Evolutionary conservation across 768 basidiomycete species (phyloP), one percentile per base, ranked within the genome.

Genomic region (Tylopilus balloui): DNA sequence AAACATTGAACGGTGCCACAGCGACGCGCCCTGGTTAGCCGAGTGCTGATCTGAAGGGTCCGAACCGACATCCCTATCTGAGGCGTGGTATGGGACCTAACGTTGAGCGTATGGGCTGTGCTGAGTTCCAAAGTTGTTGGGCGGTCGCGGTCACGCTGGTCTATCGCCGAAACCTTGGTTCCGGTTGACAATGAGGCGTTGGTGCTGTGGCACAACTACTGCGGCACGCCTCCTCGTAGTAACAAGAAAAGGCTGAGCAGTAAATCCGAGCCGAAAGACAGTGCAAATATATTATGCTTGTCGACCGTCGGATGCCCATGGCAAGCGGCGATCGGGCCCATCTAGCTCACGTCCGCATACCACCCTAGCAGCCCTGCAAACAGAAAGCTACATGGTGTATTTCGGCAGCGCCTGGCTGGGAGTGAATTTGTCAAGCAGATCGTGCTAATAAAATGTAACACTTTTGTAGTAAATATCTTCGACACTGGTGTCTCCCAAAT

Each of bases 181-280:
- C n/a, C n/a, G 12, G 21, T 41, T 35, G 40, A 43, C 41, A 50
- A 55, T 43, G 51, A 52, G 52, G 47, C 29, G 24, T 32, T 48
- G 55, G 35, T 36, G 37, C 13, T 40, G 39, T 23, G 34, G 20
- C 36, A 38, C 27, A 34, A 34, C n/a, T 17, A 6, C 3, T 17
- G n/a, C 7, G 32, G 32, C 32, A n/a, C 32, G 32, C 32, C 32
- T 7, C n/a, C n/a, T 10, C 2, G 32, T 17, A 34, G n/a, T n/a
- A 17, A 15, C n/a, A 14, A 15, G n/a, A 14, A 32, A 23, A 48
- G 47, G 41, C 35, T 43, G 34, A 36, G 25, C 24, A 48, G 47
- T 54, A 15, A 10, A 32, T 17, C 47, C 46, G 52, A 42, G 3
- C 20, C 31, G 14, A 23, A 36, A 7, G 31, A 34, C 23, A 7